Conservation (phyloP, 2,329 filamentous ascomycete genomes). For the Phyllosticta citrichinensis region DNA sequence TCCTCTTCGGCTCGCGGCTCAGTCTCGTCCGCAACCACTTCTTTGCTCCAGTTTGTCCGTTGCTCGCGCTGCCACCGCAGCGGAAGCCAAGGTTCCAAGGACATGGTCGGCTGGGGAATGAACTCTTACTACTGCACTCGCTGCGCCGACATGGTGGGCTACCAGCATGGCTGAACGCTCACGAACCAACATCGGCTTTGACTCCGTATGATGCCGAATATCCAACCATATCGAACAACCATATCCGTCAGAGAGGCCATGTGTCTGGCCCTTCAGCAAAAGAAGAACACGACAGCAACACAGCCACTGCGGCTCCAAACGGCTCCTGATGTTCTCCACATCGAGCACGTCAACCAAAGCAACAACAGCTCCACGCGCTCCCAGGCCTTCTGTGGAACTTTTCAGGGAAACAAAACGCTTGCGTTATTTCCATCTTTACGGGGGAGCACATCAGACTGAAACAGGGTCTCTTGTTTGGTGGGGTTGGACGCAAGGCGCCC, state of each 20-base stretch:
- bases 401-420: not conserved
- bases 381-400: not conserved
- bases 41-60: slow-evolving; percentile 9
- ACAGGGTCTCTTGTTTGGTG: not conserved
- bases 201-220: not conserved
- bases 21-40: not conserved
- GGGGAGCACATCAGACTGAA: not conserved
- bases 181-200: not conserved
- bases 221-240: not conserved
- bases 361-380: not conserved
- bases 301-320: not conserved
- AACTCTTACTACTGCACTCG: slow-evolving; percentile 33
- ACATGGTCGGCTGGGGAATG: slow-evolving; percentile 29
- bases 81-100: slow-evolving; percentile 8
- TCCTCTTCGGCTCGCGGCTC: not conserved
- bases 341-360: not conserved
- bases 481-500: not conserved
- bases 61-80: slow-evolving; percentile 14
- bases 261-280: too few relatives aligned
- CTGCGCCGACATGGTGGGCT: slow-evolving; percentile 31
- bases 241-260: too few relatives aligned
- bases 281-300: not conserved
- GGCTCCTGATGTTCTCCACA: not conserved
- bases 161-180: slow-evolving; percentile 23
- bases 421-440: not conserved